Evolutionary conservation across 768 basidiomycete species (phyloP).

Genomic region (Leccinum variicolor): DNA sequence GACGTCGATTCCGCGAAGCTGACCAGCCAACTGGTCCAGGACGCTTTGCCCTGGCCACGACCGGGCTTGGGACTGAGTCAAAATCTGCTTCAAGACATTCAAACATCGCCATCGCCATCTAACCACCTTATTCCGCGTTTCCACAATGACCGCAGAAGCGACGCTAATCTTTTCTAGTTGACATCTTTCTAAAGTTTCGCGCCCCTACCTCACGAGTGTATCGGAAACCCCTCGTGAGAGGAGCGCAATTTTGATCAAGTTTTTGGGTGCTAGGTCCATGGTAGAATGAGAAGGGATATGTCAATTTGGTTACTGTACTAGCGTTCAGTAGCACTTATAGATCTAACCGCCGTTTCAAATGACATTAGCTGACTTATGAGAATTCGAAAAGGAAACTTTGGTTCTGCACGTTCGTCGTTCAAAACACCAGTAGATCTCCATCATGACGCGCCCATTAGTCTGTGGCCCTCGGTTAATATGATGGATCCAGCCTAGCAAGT

Average conservation of each 20-base stretch:
- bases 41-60: conserved; percentile 3
- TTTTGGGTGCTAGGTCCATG: not conserved
- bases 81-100: conserved; percentile 7
- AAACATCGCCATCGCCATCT: not conserved
- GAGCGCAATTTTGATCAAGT: conserved; percentile 2
- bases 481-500: too few relatives aligned
- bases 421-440: too few relatives aligned
- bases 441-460: too few relatives aligned
- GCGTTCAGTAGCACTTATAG: too few relatives aligned
- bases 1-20: conserved; percentile 29
- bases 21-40: conserved; percentile 20
- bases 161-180: conserved; percentile 4
- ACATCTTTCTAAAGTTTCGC: conserved; percentile 1
- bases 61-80: not conserved
- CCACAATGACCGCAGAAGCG: conserved; percentile 1
- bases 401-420: too few relatives aligned
- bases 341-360: too few relatives aligned
- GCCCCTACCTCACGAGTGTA: not conserved
- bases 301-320: too few relatives aligned
- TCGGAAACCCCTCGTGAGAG: not conserved
- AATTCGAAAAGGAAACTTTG: too few relatives aligned
- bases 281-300: not conserved
- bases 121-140: conserved; percentile 8
- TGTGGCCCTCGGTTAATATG: too few relatives aligned
- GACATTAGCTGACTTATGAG: too few relatives aligned